Base-by-base conservation (phyloP, 164 flowering plant species). In the Piper longum region DNA sequence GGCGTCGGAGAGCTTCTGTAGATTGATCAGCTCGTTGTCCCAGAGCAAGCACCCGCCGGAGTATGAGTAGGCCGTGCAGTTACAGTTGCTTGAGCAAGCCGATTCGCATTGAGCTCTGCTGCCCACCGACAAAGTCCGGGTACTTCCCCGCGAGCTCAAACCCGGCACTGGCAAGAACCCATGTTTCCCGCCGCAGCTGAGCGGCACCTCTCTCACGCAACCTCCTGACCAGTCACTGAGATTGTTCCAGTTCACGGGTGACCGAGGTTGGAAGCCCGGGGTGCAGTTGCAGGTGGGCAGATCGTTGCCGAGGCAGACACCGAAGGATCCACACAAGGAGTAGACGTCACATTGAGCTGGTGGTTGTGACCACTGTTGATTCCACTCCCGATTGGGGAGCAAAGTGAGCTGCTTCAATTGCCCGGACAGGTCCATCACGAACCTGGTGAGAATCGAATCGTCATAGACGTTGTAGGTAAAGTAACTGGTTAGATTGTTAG, bases 291-390 rank as follows among this genome's bases (percentile, higher is more conserved):
- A 71, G 36, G 48, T n/a, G 3, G 60, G 57, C 52, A 39, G 13
- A 26, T 14, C 59, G 17, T n/a, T 41, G 8, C 59, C n/a, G 48
- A 56, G 60, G 62, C 76, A 26, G 36, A 26, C 36, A 26, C 36
- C 36, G 36, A 26, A 26, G 36, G 36, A 26, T 26, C 36, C 36
- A 61, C 76, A 70, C 11, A 63, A 41, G 51, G 45, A 43, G 54
- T 63, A 57, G n/a, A 57, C 71, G 5, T 45, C 65, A n/a, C 76
- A 70, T 17, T 8, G 59, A 8, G 59, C 43, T 9, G n/a, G 41
- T 5, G 76, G 73, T 48, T 45, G 63, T 40, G 70, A 17, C 76
- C 73, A 70, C 43, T 66, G 40, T 63, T 63, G n/a, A 41, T 14
- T 42, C 73, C 73, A 73, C 2, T 39, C 0, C n/a, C 62, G 3